Evolutionary conservation across 2,329 filamentous ascomycete species (phyloP).

Genomic region (Exophiala xenobiotica): DNA sequence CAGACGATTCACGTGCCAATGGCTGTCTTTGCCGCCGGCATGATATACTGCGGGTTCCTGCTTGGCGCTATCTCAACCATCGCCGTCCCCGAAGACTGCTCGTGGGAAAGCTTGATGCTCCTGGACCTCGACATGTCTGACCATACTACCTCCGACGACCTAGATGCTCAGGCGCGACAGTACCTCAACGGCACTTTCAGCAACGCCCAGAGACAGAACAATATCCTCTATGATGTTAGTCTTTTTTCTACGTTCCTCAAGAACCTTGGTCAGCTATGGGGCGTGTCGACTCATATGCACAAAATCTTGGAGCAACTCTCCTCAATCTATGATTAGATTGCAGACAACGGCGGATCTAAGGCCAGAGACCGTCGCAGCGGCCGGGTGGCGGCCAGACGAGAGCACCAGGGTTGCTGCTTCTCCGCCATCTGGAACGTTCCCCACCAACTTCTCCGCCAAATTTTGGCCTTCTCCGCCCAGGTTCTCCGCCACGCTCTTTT

Average conservation of each 20-base stretch:
- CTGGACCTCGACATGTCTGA: background rate
- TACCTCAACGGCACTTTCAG: constrained; percentile 1
- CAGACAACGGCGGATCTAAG: no score
- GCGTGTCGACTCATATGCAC: constrained; percentile 8
- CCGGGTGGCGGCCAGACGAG: no score
- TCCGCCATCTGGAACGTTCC: background rate
- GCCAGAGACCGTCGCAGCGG: no score
- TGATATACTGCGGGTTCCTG: constrained; percentile 45
- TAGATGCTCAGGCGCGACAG: constrained; percentile 2
- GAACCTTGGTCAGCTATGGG: constrained; percentile 7
- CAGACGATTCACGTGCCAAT: constrained; percentile 48
- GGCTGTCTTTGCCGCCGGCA: constrained; percentile 45
- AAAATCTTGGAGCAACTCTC: constrained; percentile 4
- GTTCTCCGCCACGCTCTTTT: no score
- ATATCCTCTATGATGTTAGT: constrained; percentile 14
- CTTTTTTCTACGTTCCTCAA: constrained; percentile 9
- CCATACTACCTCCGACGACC: background rate
- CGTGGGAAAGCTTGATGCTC: constrained; percentile 10
- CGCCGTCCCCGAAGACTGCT: background rate
- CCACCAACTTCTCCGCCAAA: background rate
- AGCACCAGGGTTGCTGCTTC: background rate
- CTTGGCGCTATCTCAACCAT: constrained; percentile 36
- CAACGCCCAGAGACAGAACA: background rate
- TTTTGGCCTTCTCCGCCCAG: no score
- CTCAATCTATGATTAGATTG: no score